Base-by-base conservation (phyloP, 768 basidiomycete species). In the Pisolithus sp. region DNA sequence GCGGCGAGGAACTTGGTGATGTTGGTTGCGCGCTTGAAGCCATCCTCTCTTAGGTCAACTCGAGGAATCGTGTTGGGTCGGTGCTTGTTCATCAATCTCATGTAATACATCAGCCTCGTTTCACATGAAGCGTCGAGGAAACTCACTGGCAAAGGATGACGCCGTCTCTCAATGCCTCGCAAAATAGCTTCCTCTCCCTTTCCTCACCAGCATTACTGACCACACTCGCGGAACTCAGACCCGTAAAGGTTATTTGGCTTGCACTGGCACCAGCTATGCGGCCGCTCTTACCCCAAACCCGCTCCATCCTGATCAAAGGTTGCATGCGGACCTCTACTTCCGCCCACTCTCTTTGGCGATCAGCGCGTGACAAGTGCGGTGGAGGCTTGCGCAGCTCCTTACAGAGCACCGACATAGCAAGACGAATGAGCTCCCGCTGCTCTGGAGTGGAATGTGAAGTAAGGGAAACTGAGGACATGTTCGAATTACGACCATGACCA, bases 121-220 rank as follows among this genome's bases (percentile, higher is more conserved):
- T 43, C 41, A 48, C 56, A 28, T 42, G 48, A 51, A 38, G 48
- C 43, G 51, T 57, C 24, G 52, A 40, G 38, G 48, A 56, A 34
- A 83, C 92, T 72, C 62, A 94, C 93, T 89, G 85, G 82, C 93
- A 93, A 21, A 95, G 76, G 20, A 94, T 79, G 66, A 83, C 86
- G 1, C 93, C 93, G 70, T 95, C 93, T 59, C 82, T 71, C 50
- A 94, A 64, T 0, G 87, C 82, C 49, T 93, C 89, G 31, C 76
- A 73, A 60, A 93, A 95, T 30, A 80, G 65, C 49, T 74, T 76
- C 56, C 85, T 72, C 68, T 93, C 89, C 60, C 83, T 75, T 57
- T 91, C 89, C 68, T 88, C 89, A 34, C 83, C 84, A 26, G 74
- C 71, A 21, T 73, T 69, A 57, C 76, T 74, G 17, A 75, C 54